Percentiles rank a stretch among this genome's conserved stretches.
Conservation (phyloP, 768 basidiomycete species). For the Exidia glandulosa region DNA sequence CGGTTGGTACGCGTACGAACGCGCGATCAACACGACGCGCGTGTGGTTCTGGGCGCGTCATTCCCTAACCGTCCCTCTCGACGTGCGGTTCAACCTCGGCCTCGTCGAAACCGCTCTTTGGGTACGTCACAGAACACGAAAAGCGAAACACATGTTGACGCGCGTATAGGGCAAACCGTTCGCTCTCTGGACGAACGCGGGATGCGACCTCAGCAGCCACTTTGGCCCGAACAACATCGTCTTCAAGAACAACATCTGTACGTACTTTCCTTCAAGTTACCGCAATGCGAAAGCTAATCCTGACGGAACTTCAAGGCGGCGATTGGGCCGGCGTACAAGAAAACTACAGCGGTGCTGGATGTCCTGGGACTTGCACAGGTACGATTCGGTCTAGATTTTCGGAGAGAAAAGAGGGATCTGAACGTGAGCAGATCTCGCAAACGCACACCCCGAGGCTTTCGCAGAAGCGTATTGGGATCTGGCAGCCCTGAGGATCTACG, state of each 20-base stretch:
- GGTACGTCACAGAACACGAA: slow-evolving; percentile 24
- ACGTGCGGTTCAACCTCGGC: slow-evolving; percentile 21
- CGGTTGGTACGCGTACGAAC: slow-evolving; percentile 45
- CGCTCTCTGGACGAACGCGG: slow-evolving; percentile 47
- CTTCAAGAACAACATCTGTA: slow-evolving; percentile 62
- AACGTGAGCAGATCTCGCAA: background rate
- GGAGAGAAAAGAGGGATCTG: no score
- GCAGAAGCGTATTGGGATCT: slow-evolving; percentile 12
- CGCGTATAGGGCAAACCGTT: slow-evolving; percentile 38
- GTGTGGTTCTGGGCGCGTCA: slow-evolving; percentile 61
- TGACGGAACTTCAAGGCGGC: slow-evolving; percentile 29
- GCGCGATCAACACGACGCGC: slow-evolving; percentile 45
- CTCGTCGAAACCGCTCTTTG: slow-evolving; percentile 40
- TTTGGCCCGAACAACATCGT: slow-evolving; percentile 52
- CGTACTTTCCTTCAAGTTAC: slow-evolving; percentile 12
- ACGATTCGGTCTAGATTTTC: slow-evolving; percentile 10
- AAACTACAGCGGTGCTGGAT: slow-evolving; percentile 35
- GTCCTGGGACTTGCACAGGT: slow-evolving; percentile 45
- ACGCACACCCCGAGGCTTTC: slow-evolving; percentile 7
- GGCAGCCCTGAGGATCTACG: slow-evolving; percentile 8
- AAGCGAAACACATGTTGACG: background rate
- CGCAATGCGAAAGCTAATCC: background rate
- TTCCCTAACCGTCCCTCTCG: slow-evolving; percentile 14
- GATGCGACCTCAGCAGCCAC: slow-evolving; percentile 44
- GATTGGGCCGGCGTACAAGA: slow-evolving; percentile 41